Conservation (phyloP, 2,329 filamentous ascomycete genomes). For the Tolypocladium sp. region DNA sequence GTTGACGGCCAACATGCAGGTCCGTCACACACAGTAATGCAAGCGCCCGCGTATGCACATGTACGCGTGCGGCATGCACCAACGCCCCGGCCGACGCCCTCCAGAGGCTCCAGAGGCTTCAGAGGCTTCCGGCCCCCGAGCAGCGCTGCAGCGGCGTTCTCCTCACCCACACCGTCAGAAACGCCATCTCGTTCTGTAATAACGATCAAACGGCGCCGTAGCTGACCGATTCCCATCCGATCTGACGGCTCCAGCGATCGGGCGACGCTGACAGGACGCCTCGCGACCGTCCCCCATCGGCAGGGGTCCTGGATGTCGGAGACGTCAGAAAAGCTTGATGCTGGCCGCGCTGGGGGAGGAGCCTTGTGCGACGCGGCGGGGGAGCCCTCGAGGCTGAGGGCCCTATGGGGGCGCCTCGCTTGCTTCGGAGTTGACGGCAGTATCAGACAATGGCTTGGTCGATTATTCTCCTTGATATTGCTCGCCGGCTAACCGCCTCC, state of each 20-base stretch:
- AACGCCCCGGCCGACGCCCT: background rate
- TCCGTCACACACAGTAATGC: background rate
- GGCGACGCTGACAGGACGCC: constrained; percentile 1
- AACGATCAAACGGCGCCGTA: background rate
- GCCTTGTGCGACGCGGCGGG: background rate
- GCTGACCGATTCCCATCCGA: constrained; percentile 5
- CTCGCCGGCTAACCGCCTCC: background rate
- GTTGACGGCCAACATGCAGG: background rate
- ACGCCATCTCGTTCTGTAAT: background rate
- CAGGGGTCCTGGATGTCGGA: background rate
- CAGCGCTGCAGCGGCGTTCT: background rate
- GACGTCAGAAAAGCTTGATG: background rate
- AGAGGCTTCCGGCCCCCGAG: background rate
- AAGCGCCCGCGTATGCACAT: background rate
- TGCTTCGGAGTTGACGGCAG: background rate
- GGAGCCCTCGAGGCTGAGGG: background rate
- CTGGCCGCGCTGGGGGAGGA: background rate
- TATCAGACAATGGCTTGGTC: background rate
- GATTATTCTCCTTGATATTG: background rate
- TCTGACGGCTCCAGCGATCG: constrained; percentile 6
- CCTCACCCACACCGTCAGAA: background rate
- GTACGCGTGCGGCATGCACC: background rate
- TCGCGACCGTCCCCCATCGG: background rate
- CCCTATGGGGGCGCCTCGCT: background rate
- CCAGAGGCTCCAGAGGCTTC: background rate